phyloP scores from a whole-genome alignment of 2,329 filamentous ascomycete genomes.

The Dactylellina haptotyla region DNA sequence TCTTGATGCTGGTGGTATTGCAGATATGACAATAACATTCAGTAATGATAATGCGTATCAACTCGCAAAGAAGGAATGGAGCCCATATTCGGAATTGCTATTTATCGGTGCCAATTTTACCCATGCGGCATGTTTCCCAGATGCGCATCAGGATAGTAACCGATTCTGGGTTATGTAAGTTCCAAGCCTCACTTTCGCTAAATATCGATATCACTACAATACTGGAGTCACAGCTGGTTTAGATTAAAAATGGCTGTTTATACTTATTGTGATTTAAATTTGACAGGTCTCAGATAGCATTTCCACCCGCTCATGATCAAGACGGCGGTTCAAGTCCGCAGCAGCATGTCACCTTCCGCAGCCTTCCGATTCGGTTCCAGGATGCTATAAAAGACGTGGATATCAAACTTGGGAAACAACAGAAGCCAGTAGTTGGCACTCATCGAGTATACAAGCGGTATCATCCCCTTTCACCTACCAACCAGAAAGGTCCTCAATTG shows the following conservation, averaged over 20 bases:
- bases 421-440: neutral
- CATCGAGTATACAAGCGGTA: neutral
- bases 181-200: too few species aligned
- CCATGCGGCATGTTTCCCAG: neutral
- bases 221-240: too few species aligned
- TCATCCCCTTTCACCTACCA: neutral
- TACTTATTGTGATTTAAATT: neutral
- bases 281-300: neutral
- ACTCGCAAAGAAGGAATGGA: neutral
- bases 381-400: neutral
- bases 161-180: neutral
- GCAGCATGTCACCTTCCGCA: neutral
- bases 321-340: neutral
- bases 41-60: neutral
- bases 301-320: neutral
- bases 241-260: neutral
- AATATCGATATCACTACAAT: too few species aligned
- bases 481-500: neutral
- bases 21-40: neutral
- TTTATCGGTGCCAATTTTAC: slow-evolving; percentile 3
- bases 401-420: neutral
- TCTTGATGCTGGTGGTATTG: neutral
- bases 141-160: neutral
- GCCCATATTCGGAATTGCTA: neutral
- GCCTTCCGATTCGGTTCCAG: slow-evolving; percentile 1